Evolutionary conservation across 164 flowering plant genomes (phyloP), one percentile per base, ranked within the genome.

Genomic region (Vitis rupestris): DNA sequence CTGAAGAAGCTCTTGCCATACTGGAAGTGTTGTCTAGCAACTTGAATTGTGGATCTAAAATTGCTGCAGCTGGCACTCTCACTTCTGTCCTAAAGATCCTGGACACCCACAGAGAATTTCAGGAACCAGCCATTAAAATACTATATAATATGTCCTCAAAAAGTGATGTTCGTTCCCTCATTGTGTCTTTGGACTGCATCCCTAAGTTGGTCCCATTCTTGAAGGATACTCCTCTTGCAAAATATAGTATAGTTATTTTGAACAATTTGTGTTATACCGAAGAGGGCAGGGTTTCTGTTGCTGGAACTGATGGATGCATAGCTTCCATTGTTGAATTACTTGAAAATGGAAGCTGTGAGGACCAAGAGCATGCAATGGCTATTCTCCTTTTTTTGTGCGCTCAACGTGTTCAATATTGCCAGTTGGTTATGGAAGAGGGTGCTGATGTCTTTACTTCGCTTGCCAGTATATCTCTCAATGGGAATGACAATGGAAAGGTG

Each of bases 351-450:
- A 79, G 70, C 67, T 59, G 15, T 15, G 86, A 88, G 67, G 88
- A 85, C 44, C 91, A 91, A 76, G 99, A 92, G 71, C 80, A 82
- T 72, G 90, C 90, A 10, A 81, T 88, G 37, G 74, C 72, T 31
- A 49, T 90, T 68, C 85, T 94, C 69, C 87, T 88, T 47, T 74
- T 82, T 9, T 67, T 94, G 59, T 92, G 99, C 78, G 81, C 90
- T 63, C 85, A 84, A 53, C 74, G 82, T 15, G 58, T 66, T 44
- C 75, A 84, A 27, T 88, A 84, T 66, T 86, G 94, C 77, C 77
- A 78, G 14, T 54, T 87, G 81, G 96, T 87, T 31, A 71, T 86
- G 90, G 80, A 82, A 1, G 98, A 87, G 63, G 90, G 90, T 48
- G 79, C 82, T 44, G 87, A 85, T 48, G 83, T 88, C 23, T 79